Percentiles rank a stretch among this genome's conserved stretches.
Evolutionary conservation across 1,284 basidiomycete species (phyloP).

Genomic region (Fistulinella staudtii): DNA sequence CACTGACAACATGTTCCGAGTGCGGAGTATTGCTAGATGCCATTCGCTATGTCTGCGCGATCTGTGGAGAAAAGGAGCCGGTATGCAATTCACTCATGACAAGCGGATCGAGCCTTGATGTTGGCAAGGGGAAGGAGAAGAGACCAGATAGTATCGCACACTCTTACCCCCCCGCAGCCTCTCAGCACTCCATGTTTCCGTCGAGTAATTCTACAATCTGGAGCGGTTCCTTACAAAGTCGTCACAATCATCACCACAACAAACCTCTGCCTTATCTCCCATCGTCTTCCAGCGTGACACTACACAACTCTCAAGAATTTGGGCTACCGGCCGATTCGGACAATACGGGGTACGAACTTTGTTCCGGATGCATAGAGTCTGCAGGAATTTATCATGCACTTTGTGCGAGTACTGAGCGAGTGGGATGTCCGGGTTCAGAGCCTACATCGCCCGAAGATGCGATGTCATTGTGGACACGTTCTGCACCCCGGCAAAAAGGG

Average conservation of each 20-base stretch:
- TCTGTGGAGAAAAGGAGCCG: constrained; percentile 74
- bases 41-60: constrained; percentile 83
- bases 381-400: constrained; percentile 77
- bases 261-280: constrained; percentile 42
- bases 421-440: constrained; percentile 36
- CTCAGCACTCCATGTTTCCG: constrained; percentile 36
- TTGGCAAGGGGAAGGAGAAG: constrained; percentile 38
- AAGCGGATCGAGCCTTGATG: constrained; percentile 11
- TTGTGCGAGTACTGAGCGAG: constrained; percentile 49
- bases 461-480: constrained; percentile 54
- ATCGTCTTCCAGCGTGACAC: constrained; percentile 20
- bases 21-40: constrained; percentile 72
- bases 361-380: constrained; percentile 69
- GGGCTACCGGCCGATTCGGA: constrained; percentile 16
- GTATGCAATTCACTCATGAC: constrained; percentile 12
- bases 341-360: constrained; percentile 73
- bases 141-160: constrained; percentile 12
- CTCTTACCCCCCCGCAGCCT: constrained; percentile 24
- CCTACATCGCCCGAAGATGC: constrained; percentile 48
- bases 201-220: constrained; percentile 29
- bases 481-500: constrained; percentile 64
- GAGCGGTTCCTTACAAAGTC: constrained; percentile 11
- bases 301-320: constrained; percentile 14
- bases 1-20: constrained; percentile 79
- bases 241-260: constrained; percentile 30